These are phyloP conservation scores for Acer negundo DNA, from an alignment of 345 rosid genomes.

Conservation along the genomic window DNA sequence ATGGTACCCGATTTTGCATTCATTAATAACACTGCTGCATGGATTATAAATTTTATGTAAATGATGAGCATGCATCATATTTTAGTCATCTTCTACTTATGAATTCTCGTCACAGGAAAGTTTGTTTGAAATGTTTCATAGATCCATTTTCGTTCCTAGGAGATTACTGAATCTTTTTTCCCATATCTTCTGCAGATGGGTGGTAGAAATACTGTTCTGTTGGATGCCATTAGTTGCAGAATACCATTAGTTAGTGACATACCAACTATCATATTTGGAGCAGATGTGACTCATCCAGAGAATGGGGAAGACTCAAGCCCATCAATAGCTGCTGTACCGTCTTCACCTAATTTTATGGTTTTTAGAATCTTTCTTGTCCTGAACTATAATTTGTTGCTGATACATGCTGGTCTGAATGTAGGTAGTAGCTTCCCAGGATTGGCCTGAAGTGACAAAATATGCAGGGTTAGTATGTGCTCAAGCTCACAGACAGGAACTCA, in stretches of 20 bases:
- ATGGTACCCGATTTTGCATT: neutral
- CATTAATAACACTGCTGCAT: constrained; percentile 2
- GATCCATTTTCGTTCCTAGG: neutral
- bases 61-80: neutral
- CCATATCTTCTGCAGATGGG: constrained; percentile 72
- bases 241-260: constrained; percentile 96
- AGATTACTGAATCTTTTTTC: constrained; percentile 7
- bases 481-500: constrained; percentile 98
- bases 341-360: constrained; percentile 14
- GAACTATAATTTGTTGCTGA: constrained; percentile 15
- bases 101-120: neutral
- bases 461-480: constrained; percentile 99
- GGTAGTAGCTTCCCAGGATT: constrained; percentile 99
- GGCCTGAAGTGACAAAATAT: constrained; percentile 99
- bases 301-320: constrained; percentile 99
- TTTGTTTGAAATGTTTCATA: neutral
- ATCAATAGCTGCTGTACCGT: constrained; percentile 88
- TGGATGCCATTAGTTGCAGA: constrained; percentile 97
- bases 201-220: constrained; percentile 93
- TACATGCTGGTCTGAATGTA: constrained; percentile 29
- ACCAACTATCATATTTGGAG: constrained; percentile 98
- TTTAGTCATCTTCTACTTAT: neutral
- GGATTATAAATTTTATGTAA: neutral
- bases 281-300: constrained; percentile 99
- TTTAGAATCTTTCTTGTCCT: neutral